Conservation (phyloP, 2,329 filamentous ascomycete genomes). For the Botrytis cinerea region DNA sequence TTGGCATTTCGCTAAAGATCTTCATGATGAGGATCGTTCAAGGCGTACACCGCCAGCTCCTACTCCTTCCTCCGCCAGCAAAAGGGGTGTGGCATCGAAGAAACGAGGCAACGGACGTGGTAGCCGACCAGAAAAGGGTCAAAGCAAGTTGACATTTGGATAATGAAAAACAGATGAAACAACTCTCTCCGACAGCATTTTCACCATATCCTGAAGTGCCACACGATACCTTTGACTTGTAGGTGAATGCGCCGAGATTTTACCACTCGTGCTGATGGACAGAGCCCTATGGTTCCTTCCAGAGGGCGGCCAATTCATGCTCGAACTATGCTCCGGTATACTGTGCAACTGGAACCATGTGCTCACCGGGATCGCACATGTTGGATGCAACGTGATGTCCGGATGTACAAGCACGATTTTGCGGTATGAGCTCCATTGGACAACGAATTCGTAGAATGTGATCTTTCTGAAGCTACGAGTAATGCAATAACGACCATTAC, state of each 20-base stretch:
- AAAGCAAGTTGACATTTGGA: slow-evolving; percentile 60
- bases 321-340: slow-evolving; percentile 6
- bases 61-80: slow-evolving; percentile 39
- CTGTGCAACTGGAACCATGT: slow-evolving; percentile 9
- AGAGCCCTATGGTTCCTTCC: slow-evolving; percentile 7
- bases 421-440: slow-evolving; percentile 5
- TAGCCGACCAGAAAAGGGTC: slow-evolving; percentile 53
- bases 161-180: slow-evolving; percentile 29
- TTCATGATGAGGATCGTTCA: slow-evolving; percentile 57
- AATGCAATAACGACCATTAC: slow-evolving; percentile 14
- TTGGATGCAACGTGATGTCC: slow-evolving; percentile 16
- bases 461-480: slow-evolving; percentile 8
- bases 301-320: slow-evolving; percentile 15
- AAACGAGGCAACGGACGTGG: slow-evolving; percentile 34
- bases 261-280: slow-evolving; percentile 16
- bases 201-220: slow-evolving; percentile 36
- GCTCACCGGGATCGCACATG: slow-evolving; percentile 14
- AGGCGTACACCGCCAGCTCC: slow-evolving; percentile 22
- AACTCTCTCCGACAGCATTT: slow-evolving; percentile 18
- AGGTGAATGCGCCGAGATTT: slow-evolving; percentile 5
- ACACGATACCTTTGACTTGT: slow-evolving; percentile 31
- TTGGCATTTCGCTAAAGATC: slow-evolving; percentile 90
- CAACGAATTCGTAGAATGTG: background rate
- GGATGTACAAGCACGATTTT: slow-evolving; percentile 13
- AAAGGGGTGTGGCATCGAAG: slow-evolving; percentile 35